A percentile compares a stretch with the other conserved stretches of the same genome.
phyloP scores from a whole-genome alignment of 805 yeast species.

The Starmerella vitae region DNA sequence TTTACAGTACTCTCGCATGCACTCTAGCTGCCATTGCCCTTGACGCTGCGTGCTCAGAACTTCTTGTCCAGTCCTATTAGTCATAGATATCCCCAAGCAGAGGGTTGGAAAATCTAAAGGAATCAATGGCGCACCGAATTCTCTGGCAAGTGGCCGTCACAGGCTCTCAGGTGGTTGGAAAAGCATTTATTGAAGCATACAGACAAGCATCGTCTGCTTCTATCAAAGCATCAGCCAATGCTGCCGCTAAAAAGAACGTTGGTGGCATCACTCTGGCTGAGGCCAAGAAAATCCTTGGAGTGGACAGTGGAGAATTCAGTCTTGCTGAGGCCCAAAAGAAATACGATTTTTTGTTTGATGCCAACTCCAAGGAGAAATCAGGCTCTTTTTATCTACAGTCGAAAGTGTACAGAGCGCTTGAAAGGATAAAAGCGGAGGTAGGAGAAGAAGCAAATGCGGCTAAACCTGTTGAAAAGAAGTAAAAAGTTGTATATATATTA shows the following conservation, averaged over 20 bases:
- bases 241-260: constrained; percentile 32
- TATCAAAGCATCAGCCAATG: constrained; percentile 44
- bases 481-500: background rate
- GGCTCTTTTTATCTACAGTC: constrained; percentile 89
- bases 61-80: no score
- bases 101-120: no score
- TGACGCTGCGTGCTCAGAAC: no score
- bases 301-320: constrained; percentile 43
- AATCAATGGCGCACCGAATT: constrained; percentile 69
- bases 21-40: no score
- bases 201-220: constrained; percentile 92
- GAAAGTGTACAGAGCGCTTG: constrained; percentile 89
- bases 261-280: constrained; percentile 80
- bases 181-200: constrained; percentile 94
- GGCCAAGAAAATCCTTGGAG: constrained; percentile 77
- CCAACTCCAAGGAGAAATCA: constrained; percentile 88
- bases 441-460: constrained; percentile 25
- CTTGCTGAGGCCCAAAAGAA: constrained; percentile 47
- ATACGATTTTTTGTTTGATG: constrained; percentile 71
- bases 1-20: no score
- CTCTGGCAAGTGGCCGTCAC: constrained; percentile 80
- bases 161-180: constrained; percentile 90
- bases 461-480: background rate
- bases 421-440: constrained; percentile 68
- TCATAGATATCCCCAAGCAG: no score